Base-by-base conservation (phyloP, 768 basidiomycete species). In the Crucibulum laeve region DNA sequence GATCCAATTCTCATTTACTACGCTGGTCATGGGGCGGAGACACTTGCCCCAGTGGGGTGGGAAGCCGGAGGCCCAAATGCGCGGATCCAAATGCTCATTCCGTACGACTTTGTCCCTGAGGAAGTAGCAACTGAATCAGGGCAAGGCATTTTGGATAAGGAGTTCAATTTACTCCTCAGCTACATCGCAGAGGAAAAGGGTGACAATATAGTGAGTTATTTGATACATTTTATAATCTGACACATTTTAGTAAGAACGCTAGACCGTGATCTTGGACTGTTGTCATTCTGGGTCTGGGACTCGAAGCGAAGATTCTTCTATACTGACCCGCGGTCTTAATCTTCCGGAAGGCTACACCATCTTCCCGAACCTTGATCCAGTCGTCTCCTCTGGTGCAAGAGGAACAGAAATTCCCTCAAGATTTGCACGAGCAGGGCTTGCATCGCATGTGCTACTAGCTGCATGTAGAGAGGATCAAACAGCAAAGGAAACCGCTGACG, bases 1-100 rank as follows among this genome's bases (percentile, higher is more conserved):
- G 43, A 44, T 18, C 43, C 36, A 21, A 36, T 36, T 15, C 24
- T 37, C 35, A 44, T 44, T 18, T 44, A 44, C 23, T 44, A 44
- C 15, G 43, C 43, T 19, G 43, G 43, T 14, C 43, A 44, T 38
- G 43, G 43, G 5, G 21, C 14, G 7, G 36, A 44, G 36, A n/a
- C 35, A 5, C 22, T 21, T 8, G 21, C 43, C 3, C 35, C 43
- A 11, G 13, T 5, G 23, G 23, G 30, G 28, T 30, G 28, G 28
- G 28, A 30, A 30, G 28, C 28, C 28, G 28, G 28, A 30, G 28
- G 28, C 28, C 28, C 28, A 30, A 30, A 30, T n/a, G 28, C 28
- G 28, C 28, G n/a, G 28, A 30, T 30, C 28, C 28, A 30, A n/a
- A 30, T 30, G 28, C 28, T 30, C n/a, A 7, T 30, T 7, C 28